Evolutionary conservation across 129 eudicot genomes (phyloP).

Genomic region (Silybum marianum): DNA sequence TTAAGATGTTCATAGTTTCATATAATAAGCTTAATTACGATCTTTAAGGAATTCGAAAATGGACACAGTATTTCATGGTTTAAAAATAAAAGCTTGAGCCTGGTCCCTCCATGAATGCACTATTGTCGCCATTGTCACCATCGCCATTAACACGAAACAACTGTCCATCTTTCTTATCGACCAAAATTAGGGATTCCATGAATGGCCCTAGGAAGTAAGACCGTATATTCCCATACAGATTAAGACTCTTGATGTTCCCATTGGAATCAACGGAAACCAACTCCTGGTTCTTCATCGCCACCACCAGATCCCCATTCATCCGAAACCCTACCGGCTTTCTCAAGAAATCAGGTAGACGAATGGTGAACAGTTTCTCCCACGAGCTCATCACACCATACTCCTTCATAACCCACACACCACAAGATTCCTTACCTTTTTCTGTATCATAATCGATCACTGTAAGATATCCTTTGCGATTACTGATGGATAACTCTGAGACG

Average conservation of each 20-base stretch:
- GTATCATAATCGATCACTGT: constrained; percentile 34
- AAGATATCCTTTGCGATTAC: constrained; percentile 34
- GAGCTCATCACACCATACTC: constrained; percentile 49
- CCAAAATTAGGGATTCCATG: constrained; percentile 50
- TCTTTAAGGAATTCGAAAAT: not conserved
- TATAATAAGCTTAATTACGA: not conserved
- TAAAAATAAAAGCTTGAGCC: not conserved
- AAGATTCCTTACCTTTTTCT: constrained; percentile 27
- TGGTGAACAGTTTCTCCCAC: constrained; percentile 39
- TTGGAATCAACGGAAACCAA: constrained; percentile 37
- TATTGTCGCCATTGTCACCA: not conserved
- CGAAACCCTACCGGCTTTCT: constrained; percentile 43
- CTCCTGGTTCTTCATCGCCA: constrained; percentile 32
- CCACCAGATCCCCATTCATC: constrained; percentile 47
- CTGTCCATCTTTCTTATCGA: constrained; percentile 27
- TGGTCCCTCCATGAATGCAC: not conserved
- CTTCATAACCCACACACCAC: constrained; percentile 63
- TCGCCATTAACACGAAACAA: constrained; percentile 11
- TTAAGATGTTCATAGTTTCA: too few species aligned
- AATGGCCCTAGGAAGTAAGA: constrained; percentile 50
- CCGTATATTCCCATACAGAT: constrained; percentile 36
- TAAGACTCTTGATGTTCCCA: constrained; percentile 25
- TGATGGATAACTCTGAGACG: constrained; percentile 29
- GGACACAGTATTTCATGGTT: not conserved
- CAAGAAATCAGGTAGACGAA: constrained; percentile 31